Conservation (phyloP, 2,329 filamentous ascomycete species). For the Curvularia verruculosa region DNA sequence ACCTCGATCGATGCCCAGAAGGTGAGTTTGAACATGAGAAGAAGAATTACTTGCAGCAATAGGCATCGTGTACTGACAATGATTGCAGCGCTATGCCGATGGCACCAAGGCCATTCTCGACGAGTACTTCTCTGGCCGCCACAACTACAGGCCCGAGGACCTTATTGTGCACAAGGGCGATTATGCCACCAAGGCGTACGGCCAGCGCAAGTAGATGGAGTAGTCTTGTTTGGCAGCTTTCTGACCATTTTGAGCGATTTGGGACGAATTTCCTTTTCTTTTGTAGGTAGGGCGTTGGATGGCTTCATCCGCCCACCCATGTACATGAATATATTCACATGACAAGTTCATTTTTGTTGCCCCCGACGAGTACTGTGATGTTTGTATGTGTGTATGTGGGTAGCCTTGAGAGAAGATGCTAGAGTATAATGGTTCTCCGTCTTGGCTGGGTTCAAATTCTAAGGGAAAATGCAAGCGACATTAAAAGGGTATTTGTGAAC, state of each 20-base stretch:
- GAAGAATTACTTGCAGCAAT: not conserved
- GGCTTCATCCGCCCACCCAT: slow-evolving; percentile 30
- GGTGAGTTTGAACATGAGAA: slow-evolving; percentile 24
- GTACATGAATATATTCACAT: slow-evolving; percentile 33
- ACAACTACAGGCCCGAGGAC: slow-evolving; percentile 89
- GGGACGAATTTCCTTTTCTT: slow-evolving; percentile 25
- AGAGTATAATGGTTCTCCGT: not conserved
- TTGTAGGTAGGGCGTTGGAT: slow-evolving; percentile 17
- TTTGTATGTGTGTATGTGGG: not conserved
- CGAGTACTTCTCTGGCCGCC: slow-evolving; percentile 84
- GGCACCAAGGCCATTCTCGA: slow-evolving; percentile 89
- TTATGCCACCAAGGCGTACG: slow-evolving; percentile 94
- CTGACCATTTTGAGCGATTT: slow-evolving; percentile 22
- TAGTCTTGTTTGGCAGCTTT: slow-evolving; percentile 6
- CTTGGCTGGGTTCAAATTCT: slow-evolving; percentile 1
- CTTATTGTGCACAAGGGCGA: slow-evolving; percentile 88
- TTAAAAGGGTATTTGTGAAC: not conserved
- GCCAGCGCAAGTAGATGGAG: slow-evolving; percentile 67
- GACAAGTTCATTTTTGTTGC: slow-evolving; percentile 15
- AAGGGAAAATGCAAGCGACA: not conserved
- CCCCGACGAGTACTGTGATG: not conserved
- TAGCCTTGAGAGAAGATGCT: not conserved
- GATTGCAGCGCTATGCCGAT: slow-evolving; percentile 67
- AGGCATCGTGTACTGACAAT: slow-evolving; percentile 18
- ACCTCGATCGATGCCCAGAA: slow-evolving; percentile 98